phyloP scores from a whole-genome alignment of 2,329 filamentous ascomycete species.

The Nigrospora sphaerica region DNA sequence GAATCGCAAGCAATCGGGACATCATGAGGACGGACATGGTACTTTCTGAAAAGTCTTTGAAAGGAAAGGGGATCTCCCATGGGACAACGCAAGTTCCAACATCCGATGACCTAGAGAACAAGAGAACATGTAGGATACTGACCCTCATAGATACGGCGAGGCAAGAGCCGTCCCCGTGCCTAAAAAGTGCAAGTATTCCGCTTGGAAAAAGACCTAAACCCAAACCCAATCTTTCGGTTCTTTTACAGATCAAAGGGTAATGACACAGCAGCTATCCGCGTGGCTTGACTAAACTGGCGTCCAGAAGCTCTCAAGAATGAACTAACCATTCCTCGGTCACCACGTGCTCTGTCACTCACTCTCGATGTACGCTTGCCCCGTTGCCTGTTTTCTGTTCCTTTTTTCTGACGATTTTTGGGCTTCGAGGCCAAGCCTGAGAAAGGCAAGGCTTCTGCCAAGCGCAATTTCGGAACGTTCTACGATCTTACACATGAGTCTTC shows the following conservation, averaged over 20 bases:
- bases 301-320: conserved; percentile 23
- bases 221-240: conserved; percentile 21
- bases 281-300: neutral
- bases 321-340: conserved; percentile 20
- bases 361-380: neutral
- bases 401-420: too few species aligned
- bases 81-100: conserved; percentile 17
- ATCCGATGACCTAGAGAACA: neutral
- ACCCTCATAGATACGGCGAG: too few species aligned
- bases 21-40: conserved; percentile 6
- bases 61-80: conserved; percentile 25
- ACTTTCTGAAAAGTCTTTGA: conserved; percentile 25
- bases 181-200: too few species aligned
- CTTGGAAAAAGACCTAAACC: neutral
- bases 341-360: conserved; percentile 10
- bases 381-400: too few species aligned
- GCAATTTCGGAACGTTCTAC: conserved; percentile 14
- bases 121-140: neutral
- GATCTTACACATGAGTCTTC: conserved; percentile 16
- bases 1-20: neutral
- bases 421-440: conserved; percentile 8
- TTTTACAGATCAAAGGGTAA: conserved; percentile 24
- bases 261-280: neutral
- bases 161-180: too few species aligned
- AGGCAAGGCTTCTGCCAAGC: conserved; percentile 14